Evolutionary conservation across 2,329 filamentous ascomycete genomes (phyloP).

Genomic region (Hymenoscyphus scutula): DNA sequence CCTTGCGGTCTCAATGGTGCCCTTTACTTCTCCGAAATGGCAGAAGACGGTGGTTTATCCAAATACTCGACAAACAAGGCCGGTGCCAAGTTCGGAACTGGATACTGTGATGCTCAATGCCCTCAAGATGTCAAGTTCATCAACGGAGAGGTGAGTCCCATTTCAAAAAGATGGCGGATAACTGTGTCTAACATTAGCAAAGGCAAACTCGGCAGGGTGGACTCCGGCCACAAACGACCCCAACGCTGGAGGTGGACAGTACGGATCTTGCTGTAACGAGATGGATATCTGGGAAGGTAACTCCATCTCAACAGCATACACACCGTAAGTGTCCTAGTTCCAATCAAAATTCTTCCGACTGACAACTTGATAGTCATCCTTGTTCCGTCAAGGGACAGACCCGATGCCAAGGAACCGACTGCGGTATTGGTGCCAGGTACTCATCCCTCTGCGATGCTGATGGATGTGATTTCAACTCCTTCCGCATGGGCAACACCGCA

Average conservation of each 20-base stretch:
- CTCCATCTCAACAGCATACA: constrained; percentile 55
- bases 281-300: constrained; percentile 70
- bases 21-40: constrained; percentile 66
- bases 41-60: constrained; percentile 56
- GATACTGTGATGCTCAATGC: constrained; percentile 64
- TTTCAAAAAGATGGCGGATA: background rate
- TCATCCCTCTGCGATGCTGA: constrained; percentile 57
- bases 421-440: constrained; percentile 50
- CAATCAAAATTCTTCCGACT: background rate
- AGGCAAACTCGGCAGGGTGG: constrained; percentile 57
- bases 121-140: constrained; percentile 52
- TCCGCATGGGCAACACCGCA: constrained; percentile 53
- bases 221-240: constrained; percentile 45
- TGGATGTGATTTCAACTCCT: constrained; percentile 62
- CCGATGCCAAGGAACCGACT: constrained; percentile 44
- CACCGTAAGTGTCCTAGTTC: constrained; percentile 39
- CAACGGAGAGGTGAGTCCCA: constrained; percentile 45
- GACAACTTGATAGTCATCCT: constrained; percentile 41
- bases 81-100: constrained; percentile 60
- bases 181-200: background rate
- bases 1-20: constrained; percentile 72
- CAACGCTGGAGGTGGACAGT: constrained; percentile 51
- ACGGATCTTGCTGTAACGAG: constrained; percentile 64
- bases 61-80: constrained; percentile 53
- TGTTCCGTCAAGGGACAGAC: constrained; percentile 47